These are phyloP conservation scores for Alternaria rosae DNA, from an alignment of 2,329 filamentous ascomycete genomes.

Conservation along the genomic window DNA sequence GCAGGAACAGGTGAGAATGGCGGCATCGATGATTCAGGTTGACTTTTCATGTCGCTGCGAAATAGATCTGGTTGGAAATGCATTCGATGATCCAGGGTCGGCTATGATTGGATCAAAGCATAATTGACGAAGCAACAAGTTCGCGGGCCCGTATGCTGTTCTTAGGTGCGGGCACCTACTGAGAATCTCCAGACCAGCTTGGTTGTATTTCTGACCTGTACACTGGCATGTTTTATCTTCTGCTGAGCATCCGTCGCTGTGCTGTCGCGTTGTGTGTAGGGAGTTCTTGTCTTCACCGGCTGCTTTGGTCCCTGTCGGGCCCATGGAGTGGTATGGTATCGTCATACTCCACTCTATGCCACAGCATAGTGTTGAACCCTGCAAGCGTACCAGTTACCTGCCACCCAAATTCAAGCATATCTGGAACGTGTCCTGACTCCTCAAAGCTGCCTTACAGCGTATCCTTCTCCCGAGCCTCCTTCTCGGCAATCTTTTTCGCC, in stretches of 20 bases:
- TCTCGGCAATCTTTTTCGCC: constrained; percentile 38
- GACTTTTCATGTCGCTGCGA: not conserved
- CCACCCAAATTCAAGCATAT: not conserved
- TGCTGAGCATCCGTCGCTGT: not conserved
- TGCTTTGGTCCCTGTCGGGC: not conserved
- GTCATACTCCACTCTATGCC: not conserved
- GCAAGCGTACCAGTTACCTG: not conserved
- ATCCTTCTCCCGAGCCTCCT: constrained; percentile 42
- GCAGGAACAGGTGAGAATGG: not conserved
- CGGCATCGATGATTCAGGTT: not conserved
- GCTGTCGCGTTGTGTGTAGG: not conserved
- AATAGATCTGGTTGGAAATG: not conserved
- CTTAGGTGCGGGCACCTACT: not conserved
- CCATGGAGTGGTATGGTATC: not conserved
- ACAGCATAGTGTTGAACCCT: not conserved
- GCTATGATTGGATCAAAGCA: not conserved
- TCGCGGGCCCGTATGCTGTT: not conserved
- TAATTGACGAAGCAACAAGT: not conserved
- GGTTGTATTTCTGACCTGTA: not conserved
- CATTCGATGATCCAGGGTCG: not conserved
- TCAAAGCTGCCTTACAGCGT: constrained; percentile 17
- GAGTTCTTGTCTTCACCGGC: not conserved
- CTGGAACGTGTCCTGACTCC: not conserved
- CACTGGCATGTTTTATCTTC: not conserved
- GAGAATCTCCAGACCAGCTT: not conserved